phyloP scores from a whole-genome alignment of 2,329 filamentous ascomycete species.

The Onygenales sp. region DNA sequence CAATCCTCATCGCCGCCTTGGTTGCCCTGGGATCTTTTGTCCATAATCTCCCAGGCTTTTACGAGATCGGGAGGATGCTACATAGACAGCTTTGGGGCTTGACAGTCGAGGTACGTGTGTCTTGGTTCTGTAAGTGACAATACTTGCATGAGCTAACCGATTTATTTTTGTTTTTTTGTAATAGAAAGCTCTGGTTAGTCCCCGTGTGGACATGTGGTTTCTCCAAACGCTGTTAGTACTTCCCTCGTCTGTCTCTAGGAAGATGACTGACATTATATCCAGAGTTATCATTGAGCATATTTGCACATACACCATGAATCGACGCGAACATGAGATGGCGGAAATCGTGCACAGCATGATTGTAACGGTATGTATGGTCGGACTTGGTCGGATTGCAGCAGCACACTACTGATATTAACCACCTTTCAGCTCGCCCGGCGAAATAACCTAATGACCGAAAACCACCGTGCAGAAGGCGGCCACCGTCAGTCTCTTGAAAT shows the following conservation, averaged over 20 bases:
- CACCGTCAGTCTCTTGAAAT: constrained; percentile 12
- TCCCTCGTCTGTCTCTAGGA: not conserved
- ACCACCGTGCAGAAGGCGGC: constrained; percentile 7
- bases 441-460: constrained; percentile 14
- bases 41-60: constrained; percentile 3
- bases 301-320: constrained; percentile 13
- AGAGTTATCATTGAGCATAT: constrained; percentile 15
- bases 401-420: not conserved
- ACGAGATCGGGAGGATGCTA: constrained; percentile 9
- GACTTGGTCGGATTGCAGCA: not conserved
- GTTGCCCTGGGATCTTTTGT: constrained; percentile 12
- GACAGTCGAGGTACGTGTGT: constrained; percentile 10
- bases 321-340: constrained; percentile 15
- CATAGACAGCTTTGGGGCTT: constrained; percentile 10
- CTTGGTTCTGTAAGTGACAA: not conserved
- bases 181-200: constrained; percentile 11
- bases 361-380: constrained; percentile 11
- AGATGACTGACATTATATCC: not conserved
- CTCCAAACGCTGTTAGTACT: constrained; percentile 13
- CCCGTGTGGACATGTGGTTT: constrained; percentile 14
- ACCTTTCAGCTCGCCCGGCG: constrained; percentile 11
- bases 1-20: constrained; percentile 12
- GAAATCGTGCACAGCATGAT: constrained; percentile 15
- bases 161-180: not conserved
- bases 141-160: not conserved